Base-by-base conservation (phyloP, 768 basidiomycete species). In the Hypholoma sublateritium region DNA sequence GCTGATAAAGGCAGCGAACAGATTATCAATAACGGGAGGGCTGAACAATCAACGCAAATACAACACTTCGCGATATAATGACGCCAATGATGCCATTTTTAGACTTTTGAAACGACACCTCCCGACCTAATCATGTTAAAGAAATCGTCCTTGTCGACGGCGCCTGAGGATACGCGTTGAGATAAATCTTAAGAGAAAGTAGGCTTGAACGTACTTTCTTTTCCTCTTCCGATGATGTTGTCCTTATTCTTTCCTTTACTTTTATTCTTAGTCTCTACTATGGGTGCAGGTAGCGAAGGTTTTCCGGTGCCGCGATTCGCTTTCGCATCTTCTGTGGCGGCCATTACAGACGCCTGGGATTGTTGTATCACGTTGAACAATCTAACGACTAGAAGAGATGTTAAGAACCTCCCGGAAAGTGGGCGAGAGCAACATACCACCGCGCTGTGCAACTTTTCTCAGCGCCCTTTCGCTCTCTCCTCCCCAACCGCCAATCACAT, bases 401-500 rank as follows among this genome's bases (percentile, higher is more conserved):
- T 62, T 34, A 51, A 41, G 50, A 21, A 53, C 56, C 14, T n/a
- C 2, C 9, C 12, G 22, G 12, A 16, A 34, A 47, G 21, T 51
- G 24, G 36, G 58, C 14, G 58, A 43, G n/a, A 35, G 17, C 25
- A 37, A 64, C 82, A 50, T 69, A 90, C 90, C 90, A 72, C 90
- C 90, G 69, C 90, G 77, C 74, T 88, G 97, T 61, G 87, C 96
- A 70, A 82, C 92, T 78, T 89, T 98, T 69, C 81, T 84, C 65
- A 86, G 76, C 57, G 80, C 87, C 70, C 83, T 82, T 75, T 87
- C 93, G 71, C 82, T 84, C 70, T 91, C 89, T 12, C 82, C 88
- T 28, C 90, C 95, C 95, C 94, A 97, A 41, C 93, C 93, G 56
- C 87, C 91, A 67, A 90, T 92, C 14, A 85, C 83, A 68, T 89